These are phyloP conservation scores for Cardamine occulta DNA, from an alignment of 345 rosid species.

Conservation along the genomic window DNA sequence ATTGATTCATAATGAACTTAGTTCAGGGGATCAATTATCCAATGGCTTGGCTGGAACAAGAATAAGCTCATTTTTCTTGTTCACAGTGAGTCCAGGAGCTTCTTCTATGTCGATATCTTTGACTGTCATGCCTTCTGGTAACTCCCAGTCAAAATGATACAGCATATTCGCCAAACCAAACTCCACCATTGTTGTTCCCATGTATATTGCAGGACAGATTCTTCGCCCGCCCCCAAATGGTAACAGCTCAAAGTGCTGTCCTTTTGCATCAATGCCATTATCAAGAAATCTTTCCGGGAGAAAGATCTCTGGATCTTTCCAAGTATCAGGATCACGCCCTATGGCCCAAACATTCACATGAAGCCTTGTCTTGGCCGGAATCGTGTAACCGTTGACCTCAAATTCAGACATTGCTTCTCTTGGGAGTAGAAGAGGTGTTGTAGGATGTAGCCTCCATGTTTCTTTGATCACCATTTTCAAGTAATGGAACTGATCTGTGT, in stretches of 20 bases:
- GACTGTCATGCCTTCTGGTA: conserved; percentile 40
- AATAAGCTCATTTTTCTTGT: conserved; percentile 38
- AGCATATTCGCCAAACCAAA: conserved; percentile 48
- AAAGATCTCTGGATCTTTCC: conserved; percentile 38
- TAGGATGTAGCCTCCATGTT: conserved; percentile 58
- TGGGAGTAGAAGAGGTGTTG: conserved; percentile 50
- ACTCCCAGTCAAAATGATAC: conserved; percentile 49
- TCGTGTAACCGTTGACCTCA: conserved; percentile 43
- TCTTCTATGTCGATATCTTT: conserved; percentile 52
- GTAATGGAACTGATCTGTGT: conserved; percentile 40
- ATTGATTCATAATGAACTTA: not conserved
- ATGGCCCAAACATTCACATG: conserved; percentile 58
- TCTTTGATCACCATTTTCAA: conserved; percentile 54
- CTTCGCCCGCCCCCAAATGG: conserved; percentile 33
- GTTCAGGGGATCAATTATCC: not conserved
- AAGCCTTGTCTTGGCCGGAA: conserved; percentile 46
- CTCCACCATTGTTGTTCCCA: conserved; percentile 48
- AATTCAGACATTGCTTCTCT: conserved; percentile 52
- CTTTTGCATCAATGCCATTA: conserved; percentile 44
- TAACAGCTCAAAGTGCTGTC: conserved; percentile 32
- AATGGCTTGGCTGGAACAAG: conserved; percentile 45
- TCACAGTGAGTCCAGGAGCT: conserved; percentile 41
- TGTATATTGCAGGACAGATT: conserved; percentile 33
- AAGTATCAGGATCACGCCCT: conserved; percentile 49
- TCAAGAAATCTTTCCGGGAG: conserved; percentile 32